Evolutionary conservation across 805 yeast species (phyloP).

Genomic region (Candida xiaguanensis): DNA sequence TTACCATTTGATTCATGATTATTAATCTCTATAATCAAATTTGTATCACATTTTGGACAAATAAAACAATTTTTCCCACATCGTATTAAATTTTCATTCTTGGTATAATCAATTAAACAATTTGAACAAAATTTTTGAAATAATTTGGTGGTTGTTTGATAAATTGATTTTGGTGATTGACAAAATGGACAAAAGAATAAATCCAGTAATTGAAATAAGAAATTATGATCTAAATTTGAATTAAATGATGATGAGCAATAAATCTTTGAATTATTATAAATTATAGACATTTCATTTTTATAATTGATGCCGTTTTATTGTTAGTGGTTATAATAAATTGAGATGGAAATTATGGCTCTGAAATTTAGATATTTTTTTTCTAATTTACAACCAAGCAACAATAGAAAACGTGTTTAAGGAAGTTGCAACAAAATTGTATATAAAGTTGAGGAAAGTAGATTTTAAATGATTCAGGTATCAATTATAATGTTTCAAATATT

Average conservation of each 20-base stretch:
- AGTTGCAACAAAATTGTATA: background rate
- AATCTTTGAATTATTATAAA: constrained; percentile 19
- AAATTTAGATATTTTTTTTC: background rate
- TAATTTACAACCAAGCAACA: background rate
- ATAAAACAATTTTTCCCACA: constrained; percentile 39
- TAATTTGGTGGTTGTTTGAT: constrained; percentile 22
- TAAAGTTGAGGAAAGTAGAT: background rate
- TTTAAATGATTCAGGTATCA: background rate
- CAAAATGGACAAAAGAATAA: constrained; percentile 37
- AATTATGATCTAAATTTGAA: constrained; percentile 5
- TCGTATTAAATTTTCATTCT: constrained; percentile 12
- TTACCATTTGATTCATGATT: constrained; percentile 19
- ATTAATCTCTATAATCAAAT: constrained; percentile 19
- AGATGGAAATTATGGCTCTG: background rate
- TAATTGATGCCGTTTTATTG: background rate
- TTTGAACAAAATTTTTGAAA: constrained; percentile 33
- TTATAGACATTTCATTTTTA: constrained; percentile 17
- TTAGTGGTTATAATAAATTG: background rate
- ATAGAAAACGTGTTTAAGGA: constrained; percentile 3
- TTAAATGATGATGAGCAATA: constrained; percentile 15
- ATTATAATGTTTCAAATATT: background rate
- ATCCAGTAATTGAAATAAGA: constrained; percentile 17
- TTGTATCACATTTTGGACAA: constrained; percentile 34
- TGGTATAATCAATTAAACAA: constrained; percentile 34
- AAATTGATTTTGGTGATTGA: constrained; percentile 24